phyloP scores from a whole-genome alignment of 768 basidiomycete genomes.

The Phlebiopsis gigantea region DNA sequence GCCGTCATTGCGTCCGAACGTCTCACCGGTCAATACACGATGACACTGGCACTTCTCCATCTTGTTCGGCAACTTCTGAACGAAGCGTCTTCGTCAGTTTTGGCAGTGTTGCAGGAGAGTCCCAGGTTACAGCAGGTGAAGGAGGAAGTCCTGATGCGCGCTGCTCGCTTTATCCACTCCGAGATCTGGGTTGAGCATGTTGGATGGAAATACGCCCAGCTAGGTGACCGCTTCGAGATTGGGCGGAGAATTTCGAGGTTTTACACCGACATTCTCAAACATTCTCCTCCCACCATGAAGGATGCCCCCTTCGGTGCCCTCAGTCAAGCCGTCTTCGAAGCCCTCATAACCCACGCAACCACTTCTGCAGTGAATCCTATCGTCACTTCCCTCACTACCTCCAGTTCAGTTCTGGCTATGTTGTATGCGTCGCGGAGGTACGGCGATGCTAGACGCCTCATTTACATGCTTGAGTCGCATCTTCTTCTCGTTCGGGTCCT shows the following conservation, averaged over 20 bases:
- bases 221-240: slow-evolving; percentile 83
- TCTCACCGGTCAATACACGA: slow-evolving; percentile 69
- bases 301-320: slow-evolving; percentile 56
- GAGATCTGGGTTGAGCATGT: slow-evolving; percentile 87
- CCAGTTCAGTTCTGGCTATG: slow-evolving; percentile 49
- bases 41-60: slow-evolving; percentile 73
- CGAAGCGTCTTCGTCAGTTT: slow-evolving; percentile 57
- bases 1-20: slow-evolving; percentile 68
- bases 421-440: slow-evolving; percentile 60
- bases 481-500: slow-evolving; percentile 58
- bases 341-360: slow-evolving; percentile 68
- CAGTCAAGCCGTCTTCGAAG: slow-evolving; percentile 61
- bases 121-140: slow-evolving; percentile 66
- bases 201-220: slow-evolving; percentile 80
- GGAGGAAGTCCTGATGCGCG: slow-evolving; percentile 78
- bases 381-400: slow-evolving; percentile 62
- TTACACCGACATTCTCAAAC: slow-evolving; percentile 61
- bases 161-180: slow-evolving; percentile 70
- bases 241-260: slow-evolving; percentile 60
- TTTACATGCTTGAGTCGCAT: slow-evolving; percentile 64
- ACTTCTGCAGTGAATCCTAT: slow-evolving; percentile 80
- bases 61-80: slow-evolving; percentile 72
- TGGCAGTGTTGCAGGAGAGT: slow-evolving; percentile 46
- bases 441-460: slow-evolving; percentile 63
- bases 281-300: slow-evolving; percentile 48